These are phyloP conservation scores for Torulaspora globosa DNA, from an alignment of 1,139 yeast species.

Conservation along the genomic window DNA sequence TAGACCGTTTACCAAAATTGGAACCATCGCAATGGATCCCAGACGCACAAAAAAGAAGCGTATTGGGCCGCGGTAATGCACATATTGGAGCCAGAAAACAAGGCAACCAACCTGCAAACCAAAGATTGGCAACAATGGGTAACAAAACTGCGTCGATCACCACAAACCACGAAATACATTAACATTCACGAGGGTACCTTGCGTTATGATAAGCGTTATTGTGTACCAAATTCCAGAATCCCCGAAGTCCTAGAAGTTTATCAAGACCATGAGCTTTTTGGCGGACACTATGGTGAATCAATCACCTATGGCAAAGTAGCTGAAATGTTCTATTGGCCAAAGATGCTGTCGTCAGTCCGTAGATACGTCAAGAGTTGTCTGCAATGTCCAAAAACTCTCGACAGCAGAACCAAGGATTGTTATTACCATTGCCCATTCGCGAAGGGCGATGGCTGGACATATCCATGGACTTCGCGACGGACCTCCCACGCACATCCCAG, in stretches of 20 bases:
- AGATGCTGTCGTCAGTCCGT: neutral
- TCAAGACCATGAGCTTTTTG: neutral
- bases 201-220: neutral
- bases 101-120: too few species aligned
- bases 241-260: neutral
- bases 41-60: too few species aligned
- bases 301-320: neutral
- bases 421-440: neutral
- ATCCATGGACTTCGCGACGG: neutral
- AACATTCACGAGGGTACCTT: too few species aligned
- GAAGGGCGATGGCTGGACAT: neutral
- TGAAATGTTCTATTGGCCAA: neutral
- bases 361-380: neutral
- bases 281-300: neutral
- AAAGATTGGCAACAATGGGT: too few species aligned
- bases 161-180: too few species aligned
- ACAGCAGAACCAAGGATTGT: neutral
- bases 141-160: too few species aligned
- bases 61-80: too few species aligned
- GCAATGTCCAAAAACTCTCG: neutral
- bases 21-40: too few species aligned
- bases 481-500: neutral
- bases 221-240: neutral
- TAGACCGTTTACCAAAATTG: too few species aligned
- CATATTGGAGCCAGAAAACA: too few species aligned